These are phyloP conservation scores for Lecanoromycetidae sp. DNA, from an alignment of 2,329 filamentous ascomycete genomes.

Conservation along the genomic window DNA sequence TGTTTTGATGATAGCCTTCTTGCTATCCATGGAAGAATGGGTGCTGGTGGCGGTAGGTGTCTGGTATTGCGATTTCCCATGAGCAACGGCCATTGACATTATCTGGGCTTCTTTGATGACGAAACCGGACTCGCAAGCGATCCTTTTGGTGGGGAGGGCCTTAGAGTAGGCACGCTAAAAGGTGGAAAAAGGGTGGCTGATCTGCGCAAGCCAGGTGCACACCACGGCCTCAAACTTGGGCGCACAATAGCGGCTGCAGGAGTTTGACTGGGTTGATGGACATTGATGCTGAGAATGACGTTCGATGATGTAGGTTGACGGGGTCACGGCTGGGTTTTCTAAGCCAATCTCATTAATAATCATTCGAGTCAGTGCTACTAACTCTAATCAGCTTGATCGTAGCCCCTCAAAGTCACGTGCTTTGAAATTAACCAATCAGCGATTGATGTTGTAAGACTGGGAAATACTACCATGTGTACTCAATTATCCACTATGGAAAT, in stretches of 20 bases:
- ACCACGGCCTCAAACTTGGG: background rate
- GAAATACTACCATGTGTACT: too few relatives aligned
- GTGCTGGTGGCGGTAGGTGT: conserved; percentile 14
- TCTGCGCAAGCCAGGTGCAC: background rate
- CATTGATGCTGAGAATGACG: conserved; percentile 10
- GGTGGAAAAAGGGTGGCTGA: background rate
- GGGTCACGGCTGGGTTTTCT: too few relatives aligned
- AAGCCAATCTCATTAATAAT: too few relatives aligned
- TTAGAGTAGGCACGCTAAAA: background rate
- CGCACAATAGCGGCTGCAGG: conserved; percentile 1
- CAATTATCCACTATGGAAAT: too few relatives aligned
- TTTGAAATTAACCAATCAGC: too few relatives aligned
- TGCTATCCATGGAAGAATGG: conserved; percentile 18
- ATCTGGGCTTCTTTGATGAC: conserved; percentile 17
- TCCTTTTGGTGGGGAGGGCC: background rate
- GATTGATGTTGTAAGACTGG: too few relatives aligned
- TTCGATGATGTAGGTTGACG: conserved; percentile 14
- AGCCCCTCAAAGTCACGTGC: too few relatives aligned
- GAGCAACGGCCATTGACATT: conserved; percentile 18
- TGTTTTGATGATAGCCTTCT: conserved; percentile 15
- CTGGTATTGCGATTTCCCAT: conserved; percentile 15
- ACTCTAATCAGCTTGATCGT: too few relatives aligned
- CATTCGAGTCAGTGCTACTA: too few relatives aligned
- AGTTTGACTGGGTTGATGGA: conserved; percentile 5
- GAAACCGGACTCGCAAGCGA: conserved; percentile 7